phyloP scores from a whole-genome alignment of 1,284 basidiomycete genomes.

The Mycosarcoma maydis region DNA sequence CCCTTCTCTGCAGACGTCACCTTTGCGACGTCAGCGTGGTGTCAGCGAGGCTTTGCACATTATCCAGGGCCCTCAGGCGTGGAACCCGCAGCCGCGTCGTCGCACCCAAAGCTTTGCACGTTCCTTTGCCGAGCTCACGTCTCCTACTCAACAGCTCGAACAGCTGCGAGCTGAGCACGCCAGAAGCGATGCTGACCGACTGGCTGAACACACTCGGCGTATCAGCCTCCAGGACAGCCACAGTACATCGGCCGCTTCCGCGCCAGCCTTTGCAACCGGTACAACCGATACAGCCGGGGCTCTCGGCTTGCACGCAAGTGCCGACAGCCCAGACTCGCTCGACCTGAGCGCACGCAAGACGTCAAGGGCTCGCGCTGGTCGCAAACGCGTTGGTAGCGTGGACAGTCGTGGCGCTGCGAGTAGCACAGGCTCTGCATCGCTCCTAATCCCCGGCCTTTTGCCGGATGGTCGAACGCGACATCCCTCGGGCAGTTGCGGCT shows the following conservation, averaged over 20 bases:
- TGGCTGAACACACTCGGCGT: constrained; percentile 19
- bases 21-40: constrained; percentile 19
- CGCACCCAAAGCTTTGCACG: constrained; percentile 43
- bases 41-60: constrained; percentile 21
- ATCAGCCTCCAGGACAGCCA: constrained; percentile 20
- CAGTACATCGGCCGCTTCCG: constrained; percentile 3
- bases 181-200: constrained; percentile 17
- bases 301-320: constrained; percentile 16
- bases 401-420: constrained; percentile 9
- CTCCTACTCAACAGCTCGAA: constrained; percentile 32
- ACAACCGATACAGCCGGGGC: constrained; percentile 8
- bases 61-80: neutral
- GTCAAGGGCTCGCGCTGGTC: constrained; percentile 1
- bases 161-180: constrained; percentile 38
- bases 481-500: constrained; percentile 39
- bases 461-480: constrained; percentile 50
- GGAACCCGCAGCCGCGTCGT: constrained; percentile 20
- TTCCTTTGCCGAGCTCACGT: constrained; percentile 43
- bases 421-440: constrained; percentile 25
- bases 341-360: constrained; percentile 4
- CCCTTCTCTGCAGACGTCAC: constrained; percentile 3
- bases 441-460: constrained; percentile 33
- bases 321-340: neutral
- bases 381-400: constrained; percentile 13
- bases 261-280: constrained; percentile 8